Evolutionary conservation across 106 monocot genomes (phyloP), one percentile per base, ranked within the genome.

Genomic region (Ottelia alismoides): DNA sequence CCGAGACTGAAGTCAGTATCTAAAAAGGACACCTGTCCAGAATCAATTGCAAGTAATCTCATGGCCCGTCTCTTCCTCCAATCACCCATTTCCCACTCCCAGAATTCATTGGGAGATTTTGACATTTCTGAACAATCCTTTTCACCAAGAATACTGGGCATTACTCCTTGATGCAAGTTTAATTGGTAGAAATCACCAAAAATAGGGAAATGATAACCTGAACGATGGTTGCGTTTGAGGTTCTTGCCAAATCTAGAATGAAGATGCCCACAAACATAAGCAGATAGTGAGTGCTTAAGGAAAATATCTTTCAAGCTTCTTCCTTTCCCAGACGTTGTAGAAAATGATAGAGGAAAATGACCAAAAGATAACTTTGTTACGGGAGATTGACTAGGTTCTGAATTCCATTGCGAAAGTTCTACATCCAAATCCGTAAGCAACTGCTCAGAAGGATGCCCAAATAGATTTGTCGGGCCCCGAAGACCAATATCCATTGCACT

Each of bases 71-170:
- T 85, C 61, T 62, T 85, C 64, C 96, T 89, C 96, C 96, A 98
- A 40, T 98, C 96, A 61, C 82, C 89, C 89, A 98, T 90, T 65
- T 98, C 96, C 96, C 96, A 98, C 56, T 98, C 96, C 96, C 96
- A 98, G 54, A 98, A 98, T 63, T 98, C 90, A 35, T 77, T 67
- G 3, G 64, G 11, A 52, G 56, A 27, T 47, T 67, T 30, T 55
- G 21, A 45, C 47, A 74, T 64, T 11, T 32, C 19, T 20, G 76
- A 79, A 63, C 88, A 94, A 53, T 62, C 64, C 22, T 71, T 56
- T 25, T 30, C 48, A 63, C 32, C 22, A 19, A 20, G 16, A 21
- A 48, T 45, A 43, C 22, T 56, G 2, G 28, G 1, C 25, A 46
- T 55, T 55, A 31, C 31, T 43, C 61, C 71, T 72, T 75, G 47